These are phyloP conservation scores for Magnolia changhungtana DNA, from an alignment of 164 flowering plant genomes.

Conservation along the genomic window DNA sequence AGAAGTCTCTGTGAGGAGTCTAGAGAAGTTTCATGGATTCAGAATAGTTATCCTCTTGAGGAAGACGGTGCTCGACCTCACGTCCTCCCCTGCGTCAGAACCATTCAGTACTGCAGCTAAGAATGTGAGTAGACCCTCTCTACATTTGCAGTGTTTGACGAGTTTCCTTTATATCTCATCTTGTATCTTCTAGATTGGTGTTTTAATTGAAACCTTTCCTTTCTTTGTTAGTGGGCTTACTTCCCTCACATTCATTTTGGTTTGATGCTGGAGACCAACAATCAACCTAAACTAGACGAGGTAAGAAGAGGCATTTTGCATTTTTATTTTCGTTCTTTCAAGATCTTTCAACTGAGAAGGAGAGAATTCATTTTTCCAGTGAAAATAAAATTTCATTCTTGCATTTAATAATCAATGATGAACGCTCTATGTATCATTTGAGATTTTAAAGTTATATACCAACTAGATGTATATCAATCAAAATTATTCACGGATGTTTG, in stretches of 20 bases:
- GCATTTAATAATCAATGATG: not conserved
- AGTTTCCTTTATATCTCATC: not conserved
- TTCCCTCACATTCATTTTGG: constrained; percentile 91
- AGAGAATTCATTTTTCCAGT: not conserved
- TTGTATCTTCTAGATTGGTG: not conserved
- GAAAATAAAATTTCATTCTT: not conserved
- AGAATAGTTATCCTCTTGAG: too few species aligned
- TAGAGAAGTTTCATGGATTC: too few species aligned
- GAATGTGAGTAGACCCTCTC: constrained; percentile 46
- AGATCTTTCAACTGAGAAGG: not conserved
- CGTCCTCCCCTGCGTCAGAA: too few species aligned
- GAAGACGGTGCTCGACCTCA: too few species aligned
- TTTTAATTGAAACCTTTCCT: not conserved
- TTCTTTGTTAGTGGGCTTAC: constrained; percentile 74
- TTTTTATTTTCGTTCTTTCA: not conserved
- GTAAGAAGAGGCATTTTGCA: constrained; percentile 23
- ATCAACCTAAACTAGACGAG: constrained; percentile 51
- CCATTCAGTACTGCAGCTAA: constrained; percentile 94
- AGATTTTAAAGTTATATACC: not conserved
- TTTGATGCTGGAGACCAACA: constrained; percentile 68
- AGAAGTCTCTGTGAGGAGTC: too few species aligned
- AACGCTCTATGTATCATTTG: not conserved
- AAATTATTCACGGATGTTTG: too few species aligned
- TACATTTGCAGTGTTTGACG: not conserved
- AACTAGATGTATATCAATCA: not conserved